Base-by-base conservation (phyloP, 768 basidiomycete genomes). In the Melanogaster broomeanus region DNA sequence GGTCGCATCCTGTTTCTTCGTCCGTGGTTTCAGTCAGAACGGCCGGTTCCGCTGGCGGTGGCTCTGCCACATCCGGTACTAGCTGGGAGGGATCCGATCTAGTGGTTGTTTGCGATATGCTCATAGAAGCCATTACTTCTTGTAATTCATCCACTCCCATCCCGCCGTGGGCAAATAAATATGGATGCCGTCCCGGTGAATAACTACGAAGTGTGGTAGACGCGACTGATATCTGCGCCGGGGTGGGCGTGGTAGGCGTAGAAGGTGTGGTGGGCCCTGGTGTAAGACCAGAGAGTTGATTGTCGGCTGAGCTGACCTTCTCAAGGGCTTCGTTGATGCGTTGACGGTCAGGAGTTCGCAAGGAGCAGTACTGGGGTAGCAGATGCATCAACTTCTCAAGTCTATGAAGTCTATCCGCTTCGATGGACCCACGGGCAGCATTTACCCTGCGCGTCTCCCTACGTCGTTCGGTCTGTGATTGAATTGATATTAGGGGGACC, bases 371-470 rank as follows among this genome's bases (percentile, higher is more conserved):
- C 45, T 64, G 65, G 11, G 70, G 57, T 24, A 83, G 61, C 5
- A 77, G 65, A 34, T 61, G 64, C 33, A 71, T 70, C 41, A 82
- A 59, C 38, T 72, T 72, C 24, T 68, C 65, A 3, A 91, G 72
- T 41, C 88, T 77, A 47, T 74, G 63, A 35, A 82, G 71, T 48
- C 88, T 82, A 24, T 78, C 77, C 16, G 66, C 60, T 65, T 91
- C 88, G 18, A 90, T 74, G 10, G 68, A 65, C 9, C 80, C 81
- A 44, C 88, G 81, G 7, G 77, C 74, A 9, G 67, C 59, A 8
- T 80, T 71, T 35, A 83, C 64, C 21, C 69, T 72, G 42, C 79
- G 79, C 6, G 73, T 73, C 45, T 78, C 74, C 51, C 74, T 77
- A 45, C 88, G 71, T 42, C 88, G 77, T 56, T 80, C 76, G 27